Evolutionary conservation across 352 stramenopile species (phyloP), one percentile per base, ranked within the genome.

Genomic region (Plasmopara viticola): DNA sequence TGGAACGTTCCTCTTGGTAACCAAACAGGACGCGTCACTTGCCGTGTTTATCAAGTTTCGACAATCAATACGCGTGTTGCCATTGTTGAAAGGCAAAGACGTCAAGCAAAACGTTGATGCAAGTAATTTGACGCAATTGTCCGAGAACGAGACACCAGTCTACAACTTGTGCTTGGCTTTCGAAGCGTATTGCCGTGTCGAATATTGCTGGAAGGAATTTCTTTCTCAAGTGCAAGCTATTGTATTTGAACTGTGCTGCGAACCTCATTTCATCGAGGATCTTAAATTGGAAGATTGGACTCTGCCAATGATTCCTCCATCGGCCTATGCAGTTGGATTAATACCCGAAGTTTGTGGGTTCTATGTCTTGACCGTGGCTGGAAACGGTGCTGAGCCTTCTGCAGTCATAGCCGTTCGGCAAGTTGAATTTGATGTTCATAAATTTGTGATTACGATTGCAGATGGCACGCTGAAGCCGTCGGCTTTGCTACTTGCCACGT

Each of bases 341-440:
- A 66, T 66, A 18, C 45, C 62, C 0, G 59, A 74, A 41, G 58
- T 60, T 0, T 84, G 67, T 44, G 72, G 72, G 3, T 86, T 86
- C 55, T 82, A 73, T 41, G 53, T 86, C 38, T 51, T 86, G n/a
- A 46, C 56, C 35, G 72, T 60, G 4, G 25, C 44, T 12, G 62
- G 48, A 17, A 43, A 28, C 31, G 45, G 17, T 9, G 14, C 37
- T 8, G 30, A 58, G 17, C n/a, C 43, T 40, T 9, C 53, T 17
- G 29, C 53, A 2, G 45, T 60, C 4, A 56, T 74, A 9, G 58
- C 70, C 12, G 50, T 86, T 46, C 78, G 74, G 13, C 61, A 80
- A 48, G 66, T 88, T 3, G 74, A 88, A 44, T 85, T 88, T 41
- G 78, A 88, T 44, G 74, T 84, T 40, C 48, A 56, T 28, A 70